Percentiles rank a stretch among this genome's conserved stretches.
Conservation (phyloP, 2,329 filamentous ascomycete genomes). For the Aspergillus arachidicola region DNA sequence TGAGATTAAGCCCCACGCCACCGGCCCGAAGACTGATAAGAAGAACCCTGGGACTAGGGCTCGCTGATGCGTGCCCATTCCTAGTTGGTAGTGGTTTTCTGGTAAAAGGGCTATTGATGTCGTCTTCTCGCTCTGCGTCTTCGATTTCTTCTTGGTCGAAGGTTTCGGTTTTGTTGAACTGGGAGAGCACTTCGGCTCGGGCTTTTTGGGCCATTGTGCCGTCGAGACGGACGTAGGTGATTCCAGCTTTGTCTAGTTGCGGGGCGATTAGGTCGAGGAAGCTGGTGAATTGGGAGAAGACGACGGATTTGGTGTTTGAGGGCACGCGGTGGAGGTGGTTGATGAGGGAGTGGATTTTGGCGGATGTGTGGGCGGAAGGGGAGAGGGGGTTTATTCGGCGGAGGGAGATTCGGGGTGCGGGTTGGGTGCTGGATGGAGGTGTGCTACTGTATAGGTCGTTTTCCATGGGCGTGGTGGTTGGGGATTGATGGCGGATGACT, state of each 20-base stretch:
- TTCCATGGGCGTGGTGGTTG: constrained; percentile 47
- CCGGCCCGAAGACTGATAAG: constrained; percentile 85
- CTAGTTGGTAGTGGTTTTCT: background rate
- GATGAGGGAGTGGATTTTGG: constrained; percentile 83
- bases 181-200: constrained; percentile 73
- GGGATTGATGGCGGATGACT: constrained; percentile 72
- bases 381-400: constrained; percentile 67
- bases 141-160: constrained; percentile 40
- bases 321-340: constrained; percentile 71
- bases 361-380: constrained; percentile 61
- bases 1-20: constrained; percentile 91
- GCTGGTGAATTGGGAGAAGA: constrained; percentile 97
- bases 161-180: constrained; percentile 62
- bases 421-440: constrained; percentile 37
- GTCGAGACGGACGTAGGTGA: constrained; percentile 84
- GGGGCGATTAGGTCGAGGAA: constrained; percentile 91
- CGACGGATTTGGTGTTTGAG: constrained; percentile 79
- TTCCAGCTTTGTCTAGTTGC: constrained; percentile 70
- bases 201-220: constrained; percentile 86
- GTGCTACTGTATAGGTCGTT: constrained; percentile 44
- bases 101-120: constrained; percentile 4
- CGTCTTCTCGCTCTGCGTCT: constrained; percentile 34
- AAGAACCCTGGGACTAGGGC: constrained; percentile 57
- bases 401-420: constrained; percentile 58
- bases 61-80: background rate